Base-by-base conservation (phyloP, 768 basidiomycete species). In the Xanthoconium purpureum region DNA sequence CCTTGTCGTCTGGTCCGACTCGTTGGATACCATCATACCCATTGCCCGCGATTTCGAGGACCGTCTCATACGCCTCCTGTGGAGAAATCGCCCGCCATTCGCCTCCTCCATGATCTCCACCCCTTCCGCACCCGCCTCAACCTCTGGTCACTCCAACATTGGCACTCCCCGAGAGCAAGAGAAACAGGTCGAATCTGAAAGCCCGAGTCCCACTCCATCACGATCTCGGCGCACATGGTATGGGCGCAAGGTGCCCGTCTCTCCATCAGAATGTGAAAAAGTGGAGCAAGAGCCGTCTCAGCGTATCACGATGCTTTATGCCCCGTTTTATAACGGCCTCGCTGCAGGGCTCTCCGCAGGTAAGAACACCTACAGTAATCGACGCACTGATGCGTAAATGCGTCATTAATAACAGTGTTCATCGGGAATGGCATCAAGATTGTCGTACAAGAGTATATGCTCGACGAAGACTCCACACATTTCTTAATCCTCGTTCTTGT, bases 1-100 rank as follows among this genome's bases (percentile, higher is more conserved):
- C 17, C 79, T 94, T 52, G 81, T 94, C 58, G 84, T 94, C 59
- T 94, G 91, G 91, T 84, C 87, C 18, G 88, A 92, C 66, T 80
- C 83, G 0, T 78, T 93, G 44, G 89, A 92, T 66, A 79, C 78
- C 61, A 88, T 94, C 69, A 83, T 94, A 54, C 69, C 69, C 20
- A 66, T 61, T 28, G 71, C 71, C 17, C 71, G 78, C 57, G 80
- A 82, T 59, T 79, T 84, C 52, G 84, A 84, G 60, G 78, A 82
- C 56, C 74, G 80, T 49, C 79, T 84, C 68, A 82, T 84, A 61
- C 76, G 76, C 50, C 80, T 79, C 49, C 70, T 84, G 10, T 84
- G 83, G 83, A 71, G 77, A 43, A 76, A 51, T 58, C 75, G 58
- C 57, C 72, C 59, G 40, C 69, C 61, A 24, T 60, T 51, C 17